phyloP scores from a whole-genome alignment of 352 stramenopile species.

The Pythium scleroteichum region DNA sequence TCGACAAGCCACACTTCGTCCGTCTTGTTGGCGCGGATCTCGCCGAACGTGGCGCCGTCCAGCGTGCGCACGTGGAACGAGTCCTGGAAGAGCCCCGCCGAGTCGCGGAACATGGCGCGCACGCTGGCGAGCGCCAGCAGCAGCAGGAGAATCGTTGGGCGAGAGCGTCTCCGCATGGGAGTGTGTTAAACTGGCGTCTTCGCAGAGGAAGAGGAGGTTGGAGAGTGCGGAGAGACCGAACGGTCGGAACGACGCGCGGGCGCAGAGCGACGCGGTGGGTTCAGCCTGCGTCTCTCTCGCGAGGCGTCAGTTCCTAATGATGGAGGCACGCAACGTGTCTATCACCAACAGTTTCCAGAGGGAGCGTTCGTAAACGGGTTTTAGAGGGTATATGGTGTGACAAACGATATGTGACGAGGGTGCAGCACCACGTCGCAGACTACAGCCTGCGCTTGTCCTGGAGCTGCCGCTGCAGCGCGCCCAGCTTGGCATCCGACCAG shows the following conservation, averaged over 20 bases:
- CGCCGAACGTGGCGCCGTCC: constrained; percentile 37
- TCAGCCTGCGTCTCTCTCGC: constrained; percentile 9
- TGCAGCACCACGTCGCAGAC: constrained; percentile 4
- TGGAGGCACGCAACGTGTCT: constrained; percentile 23
- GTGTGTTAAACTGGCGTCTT: neutral
- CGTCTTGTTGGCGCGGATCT: constrained; percentile 45
- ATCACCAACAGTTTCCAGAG: constrained; percentile 11
- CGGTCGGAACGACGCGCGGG: constrained; percentile 3
- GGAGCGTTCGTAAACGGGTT: neutral
- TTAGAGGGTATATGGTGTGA: constrained; percentile 4
- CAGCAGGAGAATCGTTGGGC: neutral
- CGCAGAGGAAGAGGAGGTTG: neutral
- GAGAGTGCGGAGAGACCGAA: neutral
- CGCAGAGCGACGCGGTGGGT: constrained; percentile 5
- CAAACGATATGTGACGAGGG: neutral
- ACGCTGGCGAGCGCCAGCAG: constrained; percentile 1
- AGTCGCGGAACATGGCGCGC: constrained; percentile 42
- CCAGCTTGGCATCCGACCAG: constrained; percentile 75
- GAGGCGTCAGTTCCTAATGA: constrained; percentile 1
- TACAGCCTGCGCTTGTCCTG: constrained; percentile 36
- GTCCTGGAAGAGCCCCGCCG: constrained; percentile 60
- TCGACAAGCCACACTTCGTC: constrained; percentile 76
- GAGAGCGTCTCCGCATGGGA: neutral
- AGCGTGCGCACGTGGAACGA: constrained; percentile 64
- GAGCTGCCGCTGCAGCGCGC: constrained; percentile 41